phyloP scores from a whole-genome alignment of 2,329 filamentous ascomycete genomes.

The Immersiporthe knoxdaviesiana region DNA sequence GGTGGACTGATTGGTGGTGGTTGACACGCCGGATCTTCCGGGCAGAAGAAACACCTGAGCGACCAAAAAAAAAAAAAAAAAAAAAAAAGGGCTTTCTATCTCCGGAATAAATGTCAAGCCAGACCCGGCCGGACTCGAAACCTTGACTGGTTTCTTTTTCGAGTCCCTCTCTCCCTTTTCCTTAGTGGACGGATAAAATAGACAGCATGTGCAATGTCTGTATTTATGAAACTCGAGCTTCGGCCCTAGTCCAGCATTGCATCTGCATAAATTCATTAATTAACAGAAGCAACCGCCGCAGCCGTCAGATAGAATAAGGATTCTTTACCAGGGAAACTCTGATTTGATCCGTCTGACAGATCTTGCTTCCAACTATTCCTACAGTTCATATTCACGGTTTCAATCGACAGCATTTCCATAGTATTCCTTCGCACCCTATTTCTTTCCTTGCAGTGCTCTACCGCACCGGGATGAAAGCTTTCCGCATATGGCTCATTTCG shows the following conservation, averaged over 20 bases:
- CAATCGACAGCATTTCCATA: not conserved
- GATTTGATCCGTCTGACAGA: not conserved
- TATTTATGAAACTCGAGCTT: not conserved
- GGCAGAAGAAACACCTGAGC: not conserved
- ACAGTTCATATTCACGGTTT: not conserved
- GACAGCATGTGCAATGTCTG: not conserved
- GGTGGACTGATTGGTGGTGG: not conserved
- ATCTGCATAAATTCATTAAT: not conserved
- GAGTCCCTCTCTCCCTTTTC: not conserved
- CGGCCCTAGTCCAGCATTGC: not conserved
- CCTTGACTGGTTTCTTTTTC: not conserved
- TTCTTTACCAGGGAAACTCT: not conserved
- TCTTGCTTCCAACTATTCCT: not conserved
- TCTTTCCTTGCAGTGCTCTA: too few species aligned
- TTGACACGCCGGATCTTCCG: not conserved
- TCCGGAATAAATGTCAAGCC: not conserved
- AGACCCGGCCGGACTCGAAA: not conserved
- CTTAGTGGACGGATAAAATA: not conserved
- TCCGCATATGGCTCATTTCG: not conserved
- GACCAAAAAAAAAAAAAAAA: too few species aligned
- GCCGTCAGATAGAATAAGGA: not conserved
- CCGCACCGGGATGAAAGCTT: not conserved
- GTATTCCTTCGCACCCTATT: too few species aligned
- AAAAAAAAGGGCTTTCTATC: not conserved
- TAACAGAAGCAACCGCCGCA: not conserved